Percentiles rank a stretch among this genome's conserved stretches.
These are phyloP conservation scores for Zymoseptoria tritici DNA, from an alignment of 2,329 filamentous ascomycete species.

Conservation along the genomic window DNA sequence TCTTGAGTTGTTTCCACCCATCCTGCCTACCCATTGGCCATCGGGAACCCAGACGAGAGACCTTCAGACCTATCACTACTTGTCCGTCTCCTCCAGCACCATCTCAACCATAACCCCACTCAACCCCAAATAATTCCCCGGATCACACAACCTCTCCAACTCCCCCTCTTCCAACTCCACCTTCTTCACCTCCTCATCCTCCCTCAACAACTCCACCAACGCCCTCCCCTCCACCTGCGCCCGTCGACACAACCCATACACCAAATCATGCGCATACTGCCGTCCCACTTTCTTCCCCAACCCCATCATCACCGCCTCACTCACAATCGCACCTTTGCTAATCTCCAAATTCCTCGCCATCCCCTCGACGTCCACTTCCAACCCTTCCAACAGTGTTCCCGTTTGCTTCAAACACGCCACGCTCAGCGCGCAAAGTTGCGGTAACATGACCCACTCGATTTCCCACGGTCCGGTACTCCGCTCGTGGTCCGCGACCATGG, in stretches of 20 bases:
- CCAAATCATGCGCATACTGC: constrained; percentile 30
- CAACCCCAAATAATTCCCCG: constrained; percentile 22
- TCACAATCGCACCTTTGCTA: constrained; percentile 29
- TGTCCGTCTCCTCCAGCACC: constrained; percentile 9
- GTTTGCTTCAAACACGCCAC: constrained; percentile 22
- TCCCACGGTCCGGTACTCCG: constrained; percentile 26
- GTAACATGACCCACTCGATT: constrained; percentile 26
- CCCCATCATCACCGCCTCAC: constrained; percentile 35
- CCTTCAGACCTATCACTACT: no score
- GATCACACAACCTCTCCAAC: constrained; percentile 21
- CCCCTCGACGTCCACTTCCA: constrained; percentile 22
- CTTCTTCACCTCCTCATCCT: constrained; percentile 18
- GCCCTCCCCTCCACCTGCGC: constrained; percentile 15
- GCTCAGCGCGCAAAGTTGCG: constrained; percentile 22
- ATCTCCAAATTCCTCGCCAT: constrained; percentile 26
- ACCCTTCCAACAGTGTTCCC: constrained; percentile 16
- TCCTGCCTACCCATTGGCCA: no score
- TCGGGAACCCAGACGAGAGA: no score
- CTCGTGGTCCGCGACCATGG: constrained; percentile 25
- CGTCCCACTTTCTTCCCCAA: constrained; percentile 30
- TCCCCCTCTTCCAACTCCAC: constrained; percentile 16
- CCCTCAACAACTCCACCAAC: constrained; percentile 19
- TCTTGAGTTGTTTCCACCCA: no score
- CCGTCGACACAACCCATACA: constrained; percentile 30
- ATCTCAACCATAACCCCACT: constrained; percentile 23